Evolutionary conservation across 78 protist species (phyloP).

Genomic region (Isochrysis galbana): DNA sequence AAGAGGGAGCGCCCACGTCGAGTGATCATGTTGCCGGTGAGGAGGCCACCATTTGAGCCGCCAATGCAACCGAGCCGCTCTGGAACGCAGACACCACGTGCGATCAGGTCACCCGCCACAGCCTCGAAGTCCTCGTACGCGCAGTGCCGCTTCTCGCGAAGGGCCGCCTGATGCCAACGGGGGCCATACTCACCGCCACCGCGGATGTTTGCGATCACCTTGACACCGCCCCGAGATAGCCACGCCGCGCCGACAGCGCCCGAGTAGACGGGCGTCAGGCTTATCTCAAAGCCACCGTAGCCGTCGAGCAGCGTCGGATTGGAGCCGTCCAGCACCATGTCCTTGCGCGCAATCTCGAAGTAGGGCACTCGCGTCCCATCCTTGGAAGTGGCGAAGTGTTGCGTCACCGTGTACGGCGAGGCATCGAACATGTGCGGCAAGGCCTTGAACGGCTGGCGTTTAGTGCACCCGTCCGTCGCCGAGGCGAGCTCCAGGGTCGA

Average conservation of each 20-base stretch:
- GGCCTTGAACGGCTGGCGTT: neutral
- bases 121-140: conserved; percentile 82
- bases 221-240: conserved; percentile 59
- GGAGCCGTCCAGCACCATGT: neutral
- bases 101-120: conserved; percentile 50
- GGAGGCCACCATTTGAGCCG: conserved; percentile 92
- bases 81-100: neutral
- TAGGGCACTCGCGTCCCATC: conserved; percentile 18
- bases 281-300: conserved; percentile 90
- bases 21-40: conserved; percentile 77
- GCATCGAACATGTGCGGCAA: neutral
- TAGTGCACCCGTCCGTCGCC: neutral
- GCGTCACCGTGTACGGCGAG: neutral
- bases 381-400: neutral
- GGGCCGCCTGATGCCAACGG: conserved; percentile 88
- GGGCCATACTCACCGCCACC: conserved; percentile 94
- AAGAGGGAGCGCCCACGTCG: conserved; percentile 76
- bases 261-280: conserved; percentile 23
- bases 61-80: conserved; percentile 67
- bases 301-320: conserved; percentile 48
- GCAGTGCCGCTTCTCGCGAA: conserved; percentile 64
- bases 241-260: neutral
- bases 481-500: neutral
- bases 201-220: conserved; percentile 85
- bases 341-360: neutral